Base-by-base conservation (phyloP, 345 rosid genomes). In the Sisymbrium irio region DNA sequence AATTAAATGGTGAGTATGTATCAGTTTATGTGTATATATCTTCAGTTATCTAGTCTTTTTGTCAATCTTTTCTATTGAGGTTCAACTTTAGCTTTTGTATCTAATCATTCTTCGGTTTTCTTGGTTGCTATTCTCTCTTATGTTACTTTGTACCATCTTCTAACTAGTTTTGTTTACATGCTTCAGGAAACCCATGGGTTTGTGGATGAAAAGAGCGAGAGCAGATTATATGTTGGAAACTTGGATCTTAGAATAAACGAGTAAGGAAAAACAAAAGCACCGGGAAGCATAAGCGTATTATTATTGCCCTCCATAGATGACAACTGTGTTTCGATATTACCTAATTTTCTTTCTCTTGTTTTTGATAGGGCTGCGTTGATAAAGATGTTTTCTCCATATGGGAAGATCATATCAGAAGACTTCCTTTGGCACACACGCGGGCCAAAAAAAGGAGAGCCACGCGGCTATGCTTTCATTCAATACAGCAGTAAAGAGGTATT, bases 381-480 rank as follows among this genome's bases (percentile, higher is more conserved):
- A 68, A 93, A 90, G 81, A 86, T 90, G 93, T 93, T 93, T 79
- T 87, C 93, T 77, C 92, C 96, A 4, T 90, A 82, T 47, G 98
- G 98, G 53, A 93, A 86, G 79, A 87, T 90, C 61, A 72, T 85
- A 53, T 87, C 97, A 0, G 97, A 93, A 80, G 97, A 93, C 73
- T 93, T 86, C 79, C 78, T 90, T 4, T 93, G 97, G 98, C 98
- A 93, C 69, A 90, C 93, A 17, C 91, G 91, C 3, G 98, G 98
- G 5, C 93, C 97, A 20, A 93, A 85, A 78, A 92, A 88, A 11
- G 98, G 98, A 75, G 88, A 86, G 59, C 98, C 98, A 37, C 86
- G 97, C 14, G 97, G 97, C 13, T 93, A 82, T 57, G 97, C 96
- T 54, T 93, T 90, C 78, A 76, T 93, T 62, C 86, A 93, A 64